Base-by-base conservation (phyloP, 441 rosid species). In the Arabidopsis lyrata region DNA sequence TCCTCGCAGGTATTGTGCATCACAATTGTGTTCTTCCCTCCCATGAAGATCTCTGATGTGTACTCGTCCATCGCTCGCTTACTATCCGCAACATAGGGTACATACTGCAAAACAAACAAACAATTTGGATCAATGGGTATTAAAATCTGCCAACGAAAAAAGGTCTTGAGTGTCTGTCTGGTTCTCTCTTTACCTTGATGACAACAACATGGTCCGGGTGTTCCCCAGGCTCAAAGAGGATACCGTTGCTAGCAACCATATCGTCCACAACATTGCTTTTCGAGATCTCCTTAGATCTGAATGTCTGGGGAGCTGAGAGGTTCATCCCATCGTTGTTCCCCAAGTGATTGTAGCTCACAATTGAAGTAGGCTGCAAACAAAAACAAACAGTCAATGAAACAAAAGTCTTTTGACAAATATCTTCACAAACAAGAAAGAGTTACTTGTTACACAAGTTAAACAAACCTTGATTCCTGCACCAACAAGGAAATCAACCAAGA, bases 41-140 rank as follows among this genome's bases (percentile, higher is more conserved):
- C 99, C 94, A 95, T 86, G 90, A 95, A 95, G 34, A 95, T 95
- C 84, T 95, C 98, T 5, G 99, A 95, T 31, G 90, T 90, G 82
- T 92, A 95, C 81, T 95, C 99, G 69, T 95, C 99, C 99, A 95
- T 88, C n/a, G 99, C 99, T 75, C 99, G 83, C 85, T 95, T 95
- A 86, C 98, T 95, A 78, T 95, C 99, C 2, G 77, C 97, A 5
- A 92, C 97, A 78, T 89, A 95, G 0, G 98, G 98, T 38, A 92
- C 96, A 81, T 92, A 90, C 97, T 90, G 20, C 76, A 83, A 32
- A 11, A 44, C 45, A 29, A 10, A 38, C 41, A 76, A 39, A 31
- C 24, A 36, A 31, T 4, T 5, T 10, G 6, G 66, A 74, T 66
- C 60, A 73, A 13, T 11, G 56, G 0, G 2, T 13, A 54, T 12